Base-by-base conservation (phyloP, 176 grass and related monocot species). In the Phragmites australis region DNA sequence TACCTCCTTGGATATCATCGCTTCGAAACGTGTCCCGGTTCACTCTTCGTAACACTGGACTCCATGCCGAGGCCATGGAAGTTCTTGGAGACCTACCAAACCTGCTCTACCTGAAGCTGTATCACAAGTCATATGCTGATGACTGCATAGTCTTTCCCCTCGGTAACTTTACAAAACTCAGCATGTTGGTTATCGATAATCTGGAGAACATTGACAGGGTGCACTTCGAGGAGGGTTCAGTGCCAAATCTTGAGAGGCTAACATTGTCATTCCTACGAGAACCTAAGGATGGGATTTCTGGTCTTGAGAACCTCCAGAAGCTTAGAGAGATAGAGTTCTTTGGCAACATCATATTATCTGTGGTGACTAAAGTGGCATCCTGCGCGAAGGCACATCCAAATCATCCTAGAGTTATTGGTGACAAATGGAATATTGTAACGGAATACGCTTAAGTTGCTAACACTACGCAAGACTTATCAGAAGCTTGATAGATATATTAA, bases 201-300 rank as follows among this genome's bases (percentile, higher is more conserved):
- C 47, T 65, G 12, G 46, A 65, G n/a, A 83, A 44, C 7, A 74
- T 74, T 74, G 70, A 83, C 22, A 65, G 5, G 23, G 59, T 83
- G 25, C 74, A 61, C 15, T 76, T 61, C 7, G 74, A 76, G 55
- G 55, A 46, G 61, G 56, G 56, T 47, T 46, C 55, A 21, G 41
- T 61, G 23, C 54, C 55, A 1, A 76, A 76, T 76, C 74, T 76
- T 21, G 74, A 76, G 55, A 76, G 55, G 23, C 25, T 76, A 23
- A 76, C 74, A 12, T 14, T 76, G 5, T 76, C 74, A 30, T 60
- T 76, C 55, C 23, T 61, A 6, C 22, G n/a, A 7, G 74, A 76
- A 31, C 74, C 74, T 0, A 46, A 76, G 55, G 55, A 31, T 46
- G 74, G 55, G 39, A 61, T 76, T 17, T 46, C 25, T 1, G 74